Evolutionary conservation across 2,329 filamentous ascomycete species (phyloP).

Genomic region (Exophiala spinifera): DNA sequence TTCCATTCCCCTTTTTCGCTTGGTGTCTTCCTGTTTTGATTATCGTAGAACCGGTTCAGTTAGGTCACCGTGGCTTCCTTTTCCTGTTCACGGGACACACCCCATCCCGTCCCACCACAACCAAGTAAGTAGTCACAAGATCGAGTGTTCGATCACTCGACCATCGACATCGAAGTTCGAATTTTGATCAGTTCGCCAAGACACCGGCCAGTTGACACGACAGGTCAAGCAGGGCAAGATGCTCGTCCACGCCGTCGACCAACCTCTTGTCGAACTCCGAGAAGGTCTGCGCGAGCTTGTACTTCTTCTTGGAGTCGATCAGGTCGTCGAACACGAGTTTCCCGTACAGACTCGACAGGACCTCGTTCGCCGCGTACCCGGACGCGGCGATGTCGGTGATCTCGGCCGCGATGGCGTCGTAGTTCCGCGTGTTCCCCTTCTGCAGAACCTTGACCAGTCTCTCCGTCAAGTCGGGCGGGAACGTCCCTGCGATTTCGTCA

Average conservation of each 20-base stretch:
- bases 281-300: constrained; percentile 82
- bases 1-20: no score
- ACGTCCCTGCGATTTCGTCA: constrained; percentile 94
- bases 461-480: constrained; percentile 72
- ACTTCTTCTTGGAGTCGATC: constrained; percentile 81
- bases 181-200: constrained; percentile 7
- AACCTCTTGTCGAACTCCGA: constrained; percentile 93
- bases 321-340: constrained; percentile 78
- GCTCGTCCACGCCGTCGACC: constrained; percentile 92
- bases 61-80: no score
- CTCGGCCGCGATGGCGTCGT: constrained; percentile 70
- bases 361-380: constrained; percentile 91
- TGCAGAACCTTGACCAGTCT: constrained; percentile 53
- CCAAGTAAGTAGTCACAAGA: no score
- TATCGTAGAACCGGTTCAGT: no score
- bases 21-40: no score
- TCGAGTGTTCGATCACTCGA: no score
- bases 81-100: no score
- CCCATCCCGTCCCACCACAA: no score
- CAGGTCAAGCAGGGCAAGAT: constrained; percentile 84
- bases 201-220: constrained; percentile 70
- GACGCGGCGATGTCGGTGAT: constrained; percentile 92
- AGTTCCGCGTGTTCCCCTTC: constrained; percentile 74
- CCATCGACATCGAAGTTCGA: no score
- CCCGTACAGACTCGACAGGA: constrained; percentile 82